Evolutionary conservation across 331 rosid species (phyloP).

Genomic region (Pyrus hybrid): DNA sequence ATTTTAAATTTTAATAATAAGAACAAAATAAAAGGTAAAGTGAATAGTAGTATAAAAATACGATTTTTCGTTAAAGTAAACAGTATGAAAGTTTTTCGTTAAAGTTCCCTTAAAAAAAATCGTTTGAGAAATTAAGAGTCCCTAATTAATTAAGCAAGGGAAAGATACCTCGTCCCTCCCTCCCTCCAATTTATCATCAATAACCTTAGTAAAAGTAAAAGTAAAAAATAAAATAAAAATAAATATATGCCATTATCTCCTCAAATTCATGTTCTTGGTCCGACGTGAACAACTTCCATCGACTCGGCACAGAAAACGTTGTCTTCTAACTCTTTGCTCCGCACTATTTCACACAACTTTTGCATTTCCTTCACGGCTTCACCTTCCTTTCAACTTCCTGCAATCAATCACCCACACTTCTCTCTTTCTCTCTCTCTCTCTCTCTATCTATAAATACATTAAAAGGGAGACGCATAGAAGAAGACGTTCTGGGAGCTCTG

Average conservation of each 20-base stretch:
- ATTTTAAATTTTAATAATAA: too few species aligned
- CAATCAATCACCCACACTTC: neutral
- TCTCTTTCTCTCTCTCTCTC: neutral
- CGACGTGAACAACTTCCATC: neutral
- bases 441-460: neutral
- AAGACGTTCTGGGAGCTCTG: neutral
- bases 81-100: too few species aligned
- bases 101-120: too few species aligned
- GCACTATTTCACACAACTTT: neutral
- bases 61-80: too few species aligned
- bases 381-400: neutral
- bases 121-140: too few species aligned
- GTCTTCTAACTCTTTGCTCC: too few species aligned
- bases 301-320: neutral
- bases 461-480: neutral
- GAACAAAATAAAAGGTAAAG: too few species aligned
- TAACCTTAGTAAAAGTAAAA: neutral
- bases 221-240: neutral
- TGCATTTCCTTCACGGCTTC: neutral
- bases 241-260: neutral
- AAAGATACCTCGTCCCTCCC: too few species aligned
- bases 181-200: too few species aligned
- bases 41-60: too few species aligned
- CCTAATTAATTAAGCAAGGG: too few species aligned
- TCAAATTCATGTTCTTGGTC: neutral